phyloP scores from a whole-genome alignment of 371 early-diverging fungal species.

The Lichtheimia ramosa region DNA sequence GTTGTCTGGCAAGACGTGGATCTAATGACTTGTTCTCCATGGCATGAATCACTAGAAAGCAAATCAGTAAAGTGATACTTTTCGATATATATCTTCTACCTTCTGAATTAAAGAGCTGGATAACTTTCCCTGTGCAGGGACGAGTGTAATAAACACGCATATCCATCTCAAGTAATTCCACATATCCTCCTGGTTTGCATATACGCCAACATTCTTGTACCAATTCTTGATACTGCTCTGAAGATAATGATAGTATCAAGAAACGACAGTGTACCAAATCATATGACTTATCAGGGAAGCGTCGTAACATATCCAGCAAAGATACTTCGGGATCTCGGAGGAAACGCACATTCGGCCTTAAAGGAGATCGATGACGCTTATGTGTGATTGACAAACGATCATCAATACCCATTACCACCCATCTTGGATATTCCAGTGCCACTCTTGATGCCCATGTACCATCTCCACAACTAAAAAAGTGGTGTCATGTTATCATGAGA shows the following conservation, averaged over 20 bases:
- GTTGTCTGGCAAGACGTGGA: slow-evolving; percentile 31
- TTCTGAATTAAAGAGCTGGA: slow-evolving; percentile 34
- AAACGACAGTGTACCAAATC: slow-evolving; percentile 38
- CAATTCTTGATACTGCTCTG: slow-evolving; percentile 28
- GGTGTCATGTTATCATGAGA: background rate
- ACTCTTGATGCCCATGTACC: slow-evolving; percentile 39
- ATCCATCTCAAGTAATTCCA: slow-evolving; percentile 44
- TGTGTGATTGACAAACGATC: slow-evolving; percentile 3
- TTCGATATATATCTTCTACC: slow-evolving; percentile 24
- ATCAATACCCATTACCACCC: slow-evolving; percentile 40
- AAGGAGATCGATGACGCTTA: background rate
- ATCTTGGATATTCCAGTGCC: slow-evolving; percentile 29
- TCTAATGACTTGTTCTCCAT: slow-evolving; percentile 29
- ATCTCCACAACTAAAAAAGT: slow-evolving; percentile 35
- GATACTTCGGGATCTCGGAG: slow-evolving; percentile 3
- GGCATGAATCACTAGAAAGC: slow-evolving; percentile 22
- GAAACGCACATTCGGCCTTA: background rate
- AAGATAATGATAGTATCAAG: slow-evolving; percentile 22
- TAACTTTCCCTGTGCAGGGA: slow-evolving; percentile 14
- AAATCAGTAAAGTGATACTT: background rate
- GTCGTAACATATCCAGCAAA: slow-evolving; percentile 25
- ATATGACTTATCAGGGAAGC: slow-evolving; percentile 27
- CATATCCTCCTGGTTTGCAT: slow-evolving; percentile 36
- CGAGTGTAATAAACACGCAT: slow-evolving; percentile 35
- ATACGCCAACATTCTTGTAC: slow-evolving; percentile 34